These are phyloP conservation scores for Fusarium domesticum DNA, from an alignment of 2,329 filamentous ascomycete species.

Conservation along the genomic window DNA sequence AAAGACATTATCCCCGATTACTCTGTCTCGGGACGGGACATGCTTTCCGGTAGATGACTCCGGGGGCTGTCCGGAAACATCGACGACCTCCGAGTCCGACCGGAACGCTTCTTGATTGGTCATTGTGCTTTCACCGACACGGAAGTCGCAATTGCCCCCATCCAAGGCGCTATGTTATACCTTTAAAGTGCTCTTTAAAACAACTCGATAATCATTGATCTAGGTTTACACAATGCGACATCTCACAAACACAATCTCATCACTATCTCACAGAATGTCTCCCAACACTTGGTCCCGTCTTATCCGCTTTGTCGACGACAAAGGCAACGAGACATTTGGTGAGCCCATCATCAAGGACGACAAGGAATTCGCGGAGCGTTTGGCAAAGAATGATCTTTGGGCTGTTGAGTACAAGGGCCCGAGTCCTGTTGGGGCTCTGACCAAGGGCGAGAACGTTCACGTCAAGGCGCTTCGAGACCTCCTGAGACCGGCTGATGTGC, in stretches of 20 bases:
- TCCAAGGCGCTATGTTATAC: neutral
- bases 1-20: neutral
- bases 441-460: slow-evolving; percentile 28
- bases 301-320: slow-evolving; percentile 36
- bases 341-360: slow-evolving; percentile 30
- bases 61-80: neutral
- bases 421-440: slow-evolving; percentile 23
- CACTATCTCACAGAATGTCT: slow-evolving; percentile 20
- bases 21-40: neutral
- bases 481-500: slow-evolving; percentile 32
- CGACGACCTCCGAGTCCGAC: neutral
- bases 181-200: neutral
- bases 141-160: neutral
- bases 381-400: slow-evolving; percentile 28
- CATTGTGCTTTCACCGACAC: neutral
- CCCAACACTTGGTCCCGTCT: slow-evolving; percentile 30
- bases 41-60: neutral
- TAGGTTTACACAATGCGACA: slow-evolving; percentile 3
- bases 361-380: slow-evolving; percentile 24
- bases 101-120: neutral
- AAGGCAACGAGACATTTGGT: slow-evolving; percentile 34
- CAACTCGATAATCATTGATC: neutral
- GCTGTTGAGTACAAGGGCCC: slow-evolving; percentile 32
- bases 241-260: slow-evolving; percentile 5
- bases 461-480: slow-evolving; percentile 34